Evolutionary conservation across 2,329 filamentous ascomycete species (phyloP).

Genomic region (Alternaria solani): DNA sequence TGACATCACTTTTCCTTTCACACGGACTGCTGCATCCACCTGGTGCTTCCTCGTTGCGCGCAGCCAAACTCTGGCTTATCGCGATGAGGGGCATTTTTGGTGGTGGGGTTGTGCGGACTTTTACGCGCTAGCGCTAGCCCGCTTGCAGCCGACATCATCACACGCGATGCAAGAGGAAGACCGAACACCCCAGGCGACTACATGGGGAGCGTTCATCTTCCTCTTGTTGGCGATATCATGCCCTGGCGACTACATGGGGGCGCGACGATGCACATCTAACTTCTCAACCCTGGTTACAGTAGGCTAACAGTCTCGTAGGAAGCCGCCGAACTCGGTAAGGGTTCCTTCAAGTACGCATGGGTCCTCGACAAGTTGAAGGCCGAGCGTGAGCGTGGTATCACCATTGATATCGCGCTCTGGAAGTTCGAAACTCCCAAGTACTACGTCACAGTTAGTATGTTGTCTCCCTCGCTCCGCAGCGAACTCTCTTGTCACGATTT

Average conservation of each 20-base stretch:
- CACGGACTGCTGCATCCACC: constrained; percentile 14
- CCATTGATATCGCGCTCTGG: constrained; percentile 99
- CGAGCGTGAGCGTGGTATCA: constrained; percentile 99
- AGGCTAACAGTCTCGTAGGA: constrained; percentile 68
- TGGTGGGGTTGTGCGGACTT: constrained; percentile 53
- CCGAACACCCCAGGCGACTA: too few relatives aligned
- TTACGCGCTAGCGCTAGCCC: constrained; percentile 48
- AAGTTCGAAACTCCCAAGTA: constrained; percentile 94
- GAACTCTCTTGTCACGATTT: too few relatives aligned
- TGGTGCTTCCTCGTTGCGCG: constrained; percentile 30
- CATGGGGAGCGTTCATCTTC: too few relatives aligned
- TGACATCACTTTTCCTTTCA: constrained; percentile 48
- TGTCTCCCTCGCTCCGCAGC: too few relatives aligned
- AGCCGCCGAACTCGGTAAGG: constrained; percentile 99
- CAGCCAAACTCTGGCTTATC: constrained; percentile 46
- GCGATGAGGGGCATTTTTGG: constrained; percentile 49
- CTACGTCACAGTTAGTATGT: background rate
- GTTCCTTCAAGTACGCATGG: constrained; percentile 99
- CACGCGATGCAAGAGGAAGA: too few relatives aligned
- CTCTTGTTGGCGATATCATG: too few relatives aligned
- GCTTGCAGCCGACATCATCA: constrained; percentile 15
- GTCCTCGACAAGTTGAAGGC: constrained; percentile 99
- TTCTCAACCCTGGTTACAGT: constrained; percentile 1
- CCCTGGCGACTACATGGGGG: background rate
- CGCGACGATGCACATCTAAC: constrained; percentile 43